These are phyloP conservation scores for Tylopilus subfusipes DNA, from an alignment of 768 basidiomycete species.

Conservation along the genomic window DNA sequence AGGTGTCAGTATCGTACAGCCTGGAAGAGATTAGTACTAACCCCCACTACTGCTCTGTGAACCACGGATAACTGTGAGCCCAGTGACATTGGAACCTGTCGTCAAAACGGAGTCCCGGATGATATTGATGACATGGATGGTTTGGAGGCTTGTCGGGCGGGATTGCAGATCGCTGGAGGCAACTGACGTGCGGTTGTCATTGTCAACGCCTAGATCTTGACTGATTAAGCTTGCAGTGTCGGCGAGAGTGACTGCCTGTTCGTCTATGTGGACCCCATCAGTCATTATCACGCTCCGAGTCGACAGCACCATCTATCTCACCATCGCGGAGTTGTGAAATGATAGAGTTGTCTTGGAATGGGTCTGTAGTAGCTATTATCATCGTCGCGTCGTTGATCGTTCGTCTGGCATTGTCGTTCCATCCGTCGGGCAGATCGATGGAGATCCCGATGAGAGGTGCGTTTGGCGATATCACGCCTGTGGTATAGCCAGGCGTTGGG, in stretches of 20 bases:
- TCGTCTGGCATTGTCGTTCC: not conserved
- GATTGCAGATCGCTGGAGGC: not conserved
- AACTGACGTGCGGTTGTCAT: not conserved
- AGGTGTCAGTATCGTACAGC: not conserved
- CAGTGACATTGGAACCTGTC: conserved; percentile 1
- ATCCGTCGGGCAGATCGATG: not conserved
- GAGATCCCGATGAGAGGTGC: not conserved
- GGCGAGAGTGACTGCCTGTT: not conserved
- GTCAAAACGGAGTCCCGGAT: conserved; percentile 4
- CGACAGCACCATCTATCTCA: not conserved
- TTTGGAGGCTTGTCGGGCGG: not conserved
- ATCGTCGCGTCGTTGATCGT: not conserved
- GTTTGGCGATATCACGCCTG: not conserved
- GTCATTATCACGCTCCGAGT: not conserved
- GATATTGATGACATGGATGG: not conserved
- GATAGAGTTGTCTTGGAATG: conserved; percentile 3
- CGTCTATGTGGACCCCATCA: not conserved
- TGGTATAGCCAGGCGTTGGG: no score
- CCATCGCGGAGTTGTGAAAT: not conserved
- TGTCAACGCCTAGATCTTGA: not conserved
- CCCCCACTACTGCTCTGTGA: not conserved
- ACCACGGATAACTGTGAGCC: not conserved
- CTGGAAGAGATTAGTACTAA: not conserved
- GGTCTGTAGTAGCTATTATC: not conserved
- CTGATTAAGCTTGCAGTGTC: not conserved